Percentiles rank a stretch among this genome's conserved stretches.
These are phyloP conservation scores for Lactifluus subvellereus DNA, from an alignment of 768 basidiomycete species.

Conservation along the genomic window DNA sequence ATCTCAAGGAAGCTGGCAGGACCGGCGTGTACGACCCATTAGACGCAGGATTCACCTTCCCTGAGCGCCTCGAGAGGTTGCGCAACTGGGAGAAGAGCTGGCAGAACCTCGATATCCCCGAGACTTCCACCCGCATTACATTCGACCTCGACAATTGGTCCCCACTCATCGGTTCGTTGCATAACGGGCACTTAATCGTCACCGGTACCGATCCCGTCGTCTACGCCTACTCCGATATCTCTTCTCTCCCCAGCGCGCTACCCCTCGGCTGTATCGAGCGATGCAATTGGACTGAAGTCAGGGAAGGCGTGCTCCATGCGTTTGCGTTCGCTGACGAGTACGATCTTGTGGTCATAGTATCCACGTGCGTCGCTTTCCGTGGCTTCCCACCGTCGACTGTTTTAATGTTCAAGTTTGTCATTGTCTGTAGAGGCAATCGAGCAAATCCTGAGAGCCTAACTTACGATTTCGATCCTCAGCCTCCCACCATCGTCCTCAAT, in stretches of 20 bases:
- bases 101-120: slow-evolving; percentile 19
- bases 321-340: slow-evolving; percentile 19
- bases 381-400: not conserved
- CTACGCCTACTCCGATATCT: slow-evolving; percentile 17
- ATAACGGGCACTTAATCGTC: slow-evolving; percentile 15
- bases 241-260: slow-evolving; percentile 2
- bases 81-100: slow-evolving; percentile 17
- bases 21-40: slow-evolving; percentile 18
- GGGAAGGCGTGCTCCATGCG: slow-evolving; percentile 14
- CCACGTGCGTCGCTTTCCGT: slow-evolving; percentile 7
- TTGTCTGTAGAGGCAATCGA: not conserved
- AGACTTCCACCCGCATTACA: slow-evolving; percentile 8
- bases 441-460: not conserved
- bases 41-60: slow-evolving; percentile 11
- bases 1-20: slow-evolving; percentile 20
- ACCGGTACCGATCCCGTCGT: slow-evolving; percentile 16
- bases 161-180: slow-evolving; percentile 20
- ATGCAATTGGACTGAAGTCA: slow-evolving; percentile 12
- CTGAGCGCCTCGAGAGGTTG: slow-evolving; percentile 17
- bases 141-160: slow-evolving; percentile 20
- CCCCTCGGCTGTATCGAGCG: slow-evolving; percentile 13
- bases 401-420: not conserved
- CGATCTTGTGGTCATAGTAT: slow-evolving; percentile 13
- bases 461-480: not conserved
- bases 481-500: slow-evolving; percentile 11